These are phyloP conservation scores for Phragmites australis DNA, from an alignment of 176 grass and related monocot genomes.

Conservation along the genomic window DNA sequence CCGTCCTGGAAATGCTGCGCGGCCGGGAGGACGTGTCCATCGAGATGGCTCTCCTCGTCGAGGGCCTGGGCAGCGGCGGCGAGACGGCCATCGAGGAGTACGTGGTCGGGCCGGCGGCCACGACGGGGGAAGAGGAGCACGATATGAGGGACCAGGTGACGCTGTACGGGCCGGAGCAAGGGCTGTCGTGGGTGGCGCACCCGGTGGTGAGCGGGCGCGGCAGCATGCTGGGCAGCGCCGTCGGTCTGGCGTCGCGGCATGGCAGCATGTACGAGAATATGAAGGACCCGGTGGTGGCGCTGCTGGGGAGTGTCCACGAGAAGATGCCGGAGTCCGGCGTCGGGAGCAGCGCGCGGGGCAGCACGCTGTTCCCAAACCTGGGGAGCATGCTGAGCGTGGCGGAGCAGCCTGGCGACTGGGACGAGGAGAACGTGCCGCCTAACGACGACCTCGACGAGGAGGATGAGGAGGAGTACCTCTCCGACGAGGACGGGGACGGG, in stretches of 20 bases:
- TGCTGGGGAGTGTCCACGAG: constrained; percentile 85
- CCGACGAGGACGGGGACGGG: background rate
- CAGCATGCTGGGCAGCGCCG: constrained; percentile 45
- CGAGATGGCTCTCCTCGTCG: constrained; percentile 83
- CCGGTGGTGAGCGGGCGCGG: constrained; percentile 51
- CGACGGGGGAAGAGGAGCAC: background rate
- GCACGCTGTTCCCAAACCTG: constrained; percentile 72
- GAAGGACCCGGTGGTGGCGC: constrained; percentile 73
- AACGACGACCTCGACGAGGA: background rate
- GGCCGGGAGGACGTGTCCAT: constrained; percentile 70
- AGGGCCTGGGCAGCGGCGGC: constrained; percentile 56
- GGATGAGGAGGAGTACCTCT: constrained; percentile 11
- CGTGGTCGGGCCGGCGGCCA: constrained; percentile 51
- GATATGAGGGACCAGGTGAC: constrained; percentile 53
- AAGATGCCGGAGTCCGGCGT: constrained; percentile 28
- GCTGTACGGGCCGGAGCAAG: constrained; percentile 69
- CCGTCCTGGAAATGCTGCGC: constrained; percentile 60
- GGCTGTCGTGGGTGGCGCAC: constrained; percentile 70
- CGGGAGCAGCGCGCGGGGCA: constrained; percentile 27
- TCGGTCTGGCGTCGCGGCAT: constrained; percentile 38
- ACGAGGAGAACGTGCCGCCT: constrained; percentile 52
- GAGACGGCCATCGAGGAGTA: constrained; percentile 86
- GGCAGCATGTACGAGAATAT: constrained; percentile 67
- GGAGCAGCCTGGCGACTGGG: constrained; percentile 40
- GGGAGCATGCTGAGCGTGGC: constrained; percentile 78